phyloP scores from a whole-genome alignment of 768 basidiomycete genomes.

The Naganishia onofrii region DNA sequence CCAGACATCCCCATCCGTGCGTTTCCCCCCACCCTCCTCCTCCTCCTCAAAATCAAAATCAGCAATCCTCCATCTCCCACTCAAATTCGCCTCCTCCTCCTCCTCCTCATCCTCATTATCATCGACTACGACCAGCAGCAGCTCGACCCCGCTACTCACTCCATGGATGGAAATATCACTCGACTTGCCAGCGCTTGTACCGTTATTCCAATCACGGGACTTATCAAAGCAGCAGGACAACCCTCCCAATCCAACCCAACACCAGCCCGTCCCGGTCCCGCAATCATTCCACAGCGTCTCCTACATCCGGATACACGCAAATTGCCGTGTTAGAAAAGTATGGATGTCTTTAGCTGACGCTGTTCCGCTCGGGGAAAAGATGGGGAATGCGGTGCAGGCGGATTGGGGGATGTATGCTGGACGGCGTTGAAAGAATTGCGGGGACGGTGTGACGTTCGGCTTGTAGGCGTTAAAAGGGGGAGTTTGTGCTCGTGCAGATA shows the following conservation, averaged over 20 bases:
- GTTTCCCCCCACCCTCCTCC: conserved; percentile 29
- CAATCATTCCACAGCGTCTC: conserved; percentile 35
- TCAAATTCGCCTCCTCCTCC: conserved; percentile 39
- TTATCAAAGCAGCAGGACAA: background rate
- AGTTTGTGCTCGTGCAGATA: too few species aligned
- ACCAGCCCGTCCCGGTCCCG: conserved; percentile 35
- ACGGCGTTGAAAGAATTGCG: background rate
- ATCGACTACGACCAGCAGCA: too few species aligned
- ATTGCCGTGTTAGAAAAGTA: conserved; percentile 45
- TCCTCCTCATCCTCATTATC: too few species aligned
- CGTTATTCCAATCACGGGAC: conserved; percentile 37
- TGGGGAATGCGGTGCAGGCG: conserved; percentile 34
- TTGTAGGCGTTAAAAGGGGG: too few species aligned
- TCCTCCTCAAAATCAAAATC: conserved; percentile 23
- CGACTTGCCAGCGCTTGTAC: conserved; percentile 35
- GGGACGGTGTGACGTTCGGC: too few species aligned
- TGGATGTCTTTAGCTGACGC: conserved; percentile 44
- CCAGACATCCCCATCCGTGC: conserved; percentile 37
- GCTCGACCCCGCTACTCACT: conserved; percentile 36
- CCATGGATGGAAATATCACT: conserved; percentile 44
- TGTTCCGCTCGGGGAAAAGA: conserved; percentile 35
- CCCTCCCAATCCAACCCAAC: too few species aligned
- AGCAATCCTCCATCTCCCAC: conserved; percentile 45
- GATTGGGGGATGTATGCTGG: conserved; percentile 43
- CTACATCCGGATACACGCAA: conserved; percentile 48